These are phyloP conservation scores for Pisolithus sp. DNA, from an alignment of 768 basidiomycete genomes.

Conservation along the genomic window DNA sequence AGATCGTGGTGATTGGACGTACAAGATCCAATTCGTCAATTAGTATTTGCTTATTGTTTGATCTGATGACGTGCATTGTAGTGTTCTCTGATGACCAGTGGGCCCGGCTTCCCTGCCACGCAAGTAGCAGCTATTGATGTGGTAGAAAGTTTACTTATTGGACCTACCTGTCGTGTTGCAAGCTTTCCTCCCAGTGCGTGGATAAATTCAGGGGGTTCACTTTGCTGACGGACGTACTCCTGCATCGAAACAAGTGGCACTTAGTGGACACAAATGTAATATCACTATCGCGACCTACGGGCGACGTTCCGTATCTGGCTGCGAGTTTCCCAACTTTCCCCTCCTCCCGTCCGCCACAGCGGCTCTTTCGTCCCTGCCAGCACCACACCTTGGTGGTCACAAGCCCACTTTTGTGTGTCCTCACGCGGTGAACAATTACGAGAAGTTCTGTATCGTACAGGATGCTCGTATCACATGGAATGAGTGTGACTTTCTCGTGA, in stretches of 20 bases:
- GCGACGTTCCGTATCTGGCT: constrained; percentile 60
- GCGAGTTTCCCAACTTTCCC: constrained; percentile 65
- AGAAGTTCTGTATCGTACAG: constrained; percentile 75
- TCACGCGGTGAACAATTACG: constrained; percentile 62
- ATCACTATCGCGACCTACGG: constrained; percentile 38
- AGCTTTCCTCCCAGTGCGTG: constrained; percentile 60
- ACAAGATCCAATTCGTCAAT: constrained; percentile 76
- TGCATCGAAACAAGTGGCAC: constrained; percentile 5
- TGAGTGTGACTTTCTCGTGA: constrained; percentile 40
- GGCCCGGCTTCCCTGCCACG: constrained; percentile 52
- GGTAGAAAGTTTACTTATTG: background rate
- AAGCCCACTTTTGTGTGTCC: constrained; percentile 57
- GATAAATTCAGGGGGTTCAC: constrained; percentile 60
- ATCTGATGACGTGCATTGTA: constrained; percentile 71
- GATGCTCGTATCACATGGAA: constrained; percentile 42
- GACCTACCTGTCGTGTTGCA: constrained; percentile 63
- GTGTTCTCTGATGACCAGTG: constrained; percentile 81
- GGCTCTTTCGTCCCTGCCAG: constrained; percentile 60
- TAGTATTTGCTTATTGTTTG: constrained; percentile 39
- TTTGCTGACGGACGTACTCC: constrained; percentile 47
- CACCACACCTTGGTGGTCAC: constrained; percentile 69
- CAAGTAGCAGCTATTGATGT: too few relatives aligned
- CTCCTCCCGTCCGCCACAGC: constrained; percentile 53
- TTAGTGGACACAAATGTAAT: background rate
- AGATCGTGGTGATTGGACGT: constrained; percentile 8